These are phyloP conservation scores for Bertia moriformis DNA, from an alignment of 2,329 filamentous ascomycete species.

Conservation along the genomic window DNA sequence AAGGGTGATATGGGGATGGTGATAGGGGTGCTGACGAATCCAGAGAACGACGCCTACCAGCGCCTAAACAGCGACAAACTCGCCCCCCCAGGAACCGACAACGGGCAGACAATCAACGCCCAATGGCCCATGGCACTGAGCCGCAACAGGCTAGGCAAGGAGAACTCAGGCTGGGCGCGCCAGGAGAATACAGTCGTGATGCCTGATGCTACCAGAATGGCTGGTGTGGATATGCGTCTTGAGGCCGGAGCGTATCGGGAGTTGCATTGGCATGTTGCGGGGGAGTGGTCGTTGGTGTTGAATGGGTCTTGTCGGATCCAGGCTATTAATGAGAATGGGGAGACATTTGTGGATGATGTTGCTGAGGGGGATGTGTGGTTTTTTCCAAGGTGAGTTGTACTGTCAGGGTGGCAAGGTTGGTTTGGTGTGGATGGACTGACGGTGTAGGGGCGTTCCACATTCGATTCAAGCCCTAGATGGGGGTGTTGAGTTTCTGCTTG, in stretches of 20 bases:
- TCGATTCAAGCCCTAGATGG: conserved; percentile 37
- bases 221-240: conserved; percentile 43
- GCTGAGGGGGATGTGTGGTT: conserved; percentile 37
- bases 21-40: conserved; percentile 1
- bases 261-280: conserved; percentile 45
- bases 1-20: neutral
- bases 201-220: conserved; percentile 32
- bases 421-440: neutral
- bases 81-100: conserved; percentile 36
- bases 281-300: conserved; percentile 34
- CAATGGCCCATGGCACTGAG: conserved; percentile 31
- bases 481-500: conserved; percentile 41
- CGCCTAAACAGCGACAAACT: conserved; percentile 36
- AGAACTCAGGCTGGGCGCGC: conserved; percentile 33
- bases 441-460: conserved; percentile 23
- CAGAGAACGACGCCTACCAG: conserved; percentile 30
- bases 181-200: conserved; percentile 36
- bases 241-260: conserved; percentile 43
- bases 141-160: conserved; percentile 17
- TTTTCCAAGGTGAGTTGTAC: conserved; percentile 21
- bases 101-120: conserved; percentile 26
- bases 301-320: conserved; percentile 24
- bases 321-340: conserved; percentile 34
- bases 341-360: conserved; percentile 30
- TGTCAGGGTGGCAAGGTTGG: neutral